A percentile compares a stretch with the other conserved stretches of the same genome.
These are phyloP conservation scores for Yamadazyma atmosphaerica DNA, from an alignment of 1,139 yeast genomes.

Conservation along the genomic window DNA sequence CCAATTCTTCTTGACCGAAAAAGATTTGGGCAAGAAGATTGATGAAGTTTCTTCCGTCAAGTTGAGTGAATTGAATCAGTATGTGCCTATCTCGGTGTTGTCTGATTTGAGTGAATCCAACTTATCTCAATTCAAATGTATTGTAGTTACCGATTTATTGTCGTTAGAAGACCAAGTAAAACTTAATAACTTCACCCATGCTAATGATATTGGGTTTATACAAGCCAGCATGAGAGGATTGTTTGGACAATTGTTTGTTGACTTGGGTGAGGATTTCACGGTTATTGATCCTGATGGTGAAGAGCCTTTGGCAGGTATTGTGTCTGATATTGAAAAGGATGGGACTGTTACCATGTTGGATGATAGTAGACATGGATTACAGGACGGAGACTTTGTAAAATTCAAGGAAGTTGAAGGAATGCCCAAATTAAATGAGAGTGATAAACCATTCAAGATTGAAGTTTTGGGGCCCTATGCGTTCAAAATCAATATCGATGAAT, in stretches of 20 bases:
- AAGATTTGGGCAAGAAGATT: slow-evolving; percentile 76
- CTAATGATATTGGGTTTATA: slow-evolving; percentile 73
- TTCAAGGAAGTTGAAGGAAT: slow-evolving; percentile 86
- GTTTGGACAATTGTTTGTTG: slow-evolving; percentile 87
- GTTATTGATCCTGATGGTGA: slow-evolving; percentile 89
- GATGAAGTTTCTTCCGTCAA: slow-evolving; percentile 67
- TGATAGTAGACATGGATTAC: slow-evolving; percentile 89
- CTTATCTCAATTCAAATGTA: slow-evolving; percentile 67
- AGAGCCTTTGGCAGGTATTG: slow-evolving; percentile 84
- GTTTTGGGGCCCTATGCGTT: slow-evolving; percentile 95
- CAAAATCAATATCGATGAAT: slow-evolving; percentile 54
- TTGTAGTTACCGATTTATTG: slow-evolving; percentile 73
- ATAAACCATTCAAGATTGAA: slow-evolving; percentile 65
- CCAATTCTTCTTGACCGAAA: slow-evolving; percentile 76
- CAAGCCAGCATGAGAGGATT: slow-evolving; percentile 83
- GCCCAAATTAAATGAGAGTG: slow-evolving; percentile 65
- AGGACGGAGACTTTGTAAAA: slow-evolving; percentile 88
- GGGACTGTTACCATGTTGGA: slow-evolving; percentile 93
- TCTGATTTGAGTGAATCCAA: slow-evolving; percentile 49
- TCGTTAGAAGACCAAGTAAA: slow-evolving; percentile 72
- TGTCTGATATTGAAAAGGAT: slow-evolving; percentile 81
- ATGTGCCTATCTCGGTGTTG: slow-evolving; percentile 82
- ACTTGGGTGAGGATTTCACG: slow-evolving; percentile 79
- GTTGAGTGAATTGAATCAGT: slow-evolving; percentile 80
- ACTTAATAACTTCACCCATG: slow-evolving; percentile 75